Conservation (phyloP, 345 rosid genomes). For the Acer saccharum region DNA sequence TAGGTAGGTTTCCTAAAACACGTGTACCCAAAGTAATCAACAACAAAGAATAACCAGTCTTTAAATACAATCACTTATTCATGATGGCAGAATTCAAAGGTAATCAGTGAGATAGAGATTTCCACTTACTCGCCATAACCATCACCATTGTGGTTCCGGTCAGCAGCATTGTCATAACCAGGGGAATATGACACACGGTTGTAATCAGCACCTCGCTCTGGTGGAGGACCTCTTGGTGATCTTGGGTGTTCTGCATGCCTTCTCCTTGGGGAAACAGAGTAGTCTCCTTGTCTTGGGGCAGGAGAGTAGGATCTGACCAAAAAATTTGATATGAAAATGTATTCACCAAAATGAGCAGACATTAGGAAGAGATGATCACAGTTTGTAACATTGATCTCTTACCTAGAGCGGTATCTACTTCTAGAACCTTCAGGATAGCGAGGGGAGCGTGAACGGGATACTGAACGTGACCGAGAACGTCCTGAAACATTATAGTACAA, state of each 20-base stretch:
- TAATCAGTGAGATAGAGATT: not conserved
- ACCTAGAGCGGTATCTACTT: slow-evolving; percentile 85
- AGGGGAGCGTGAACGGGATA: slow-evolving; percentile 79
- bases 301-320: slow-evolving; percentile 83
- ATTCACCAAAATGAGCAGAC: not conserved
- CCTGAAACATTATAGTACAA: slow-evolving; percentile 42
- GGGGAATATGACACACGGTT: slow-evolving; percentile 69
- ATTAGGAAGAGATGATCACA: not conserved
- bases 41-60: not conserved
- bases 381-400: slow-evolving; percentile 14
- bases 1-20: slow-evolving; percentile 48
- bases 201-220: slow-evolving; percentile 52
- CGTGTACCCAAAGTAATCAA: not conserved
- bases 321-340: not conserved
- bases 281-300: slow-evolving; percentile 56
- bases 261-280: slow-evolving; percentile 76
- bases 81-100: not conserved
- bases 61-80: not conserved
- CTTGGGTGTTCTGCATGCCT: slow-evolving; percentile 62
- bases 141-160: slow-evolving; percentile 39
- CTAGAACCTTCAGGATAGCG: slow-evolving; percentile 70
- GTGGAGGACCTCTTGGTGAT: slow-evolving; percentile 79
- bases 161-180: slow-evolving; percentile 42
- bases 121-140: slow-evolving; percentile 60
- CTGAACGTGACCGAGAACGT: slow-evolving; percentile 77